Conservation (phyloP, 345 rosid species). For the Laguncularia racemosa region DNA sequence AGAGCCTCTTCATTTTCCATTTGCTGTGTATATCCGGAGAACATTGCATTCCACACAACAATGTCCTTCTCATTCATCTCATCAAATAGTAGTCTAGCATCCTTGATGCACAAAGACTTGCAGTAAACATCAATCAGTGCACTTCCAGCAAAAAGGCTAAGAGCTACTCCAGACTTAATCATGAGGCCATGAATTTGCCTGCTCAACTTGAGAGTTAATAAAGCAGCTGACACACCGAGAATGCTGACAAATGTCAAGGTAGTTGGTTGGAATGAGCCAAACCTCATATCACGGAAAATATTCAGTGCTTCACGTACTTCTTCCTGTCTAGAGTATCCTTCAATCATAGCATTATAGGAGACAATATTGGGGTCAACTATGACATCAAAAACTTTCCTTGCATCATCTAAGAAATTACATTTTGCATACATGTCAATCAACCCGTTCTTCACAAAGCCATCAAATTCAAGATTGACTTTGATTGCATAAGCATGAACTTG, state of each 20-base stretch:
- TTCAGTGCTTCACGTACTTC: constrained; percentile 42
- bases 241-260: constrained; percentile 70
- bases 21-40: constrained; percentile 56
- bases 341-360: constrained; percentile 63
- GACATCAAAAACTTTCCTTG: constrained; percentile 45
- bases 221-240: constrained; percentile 51
- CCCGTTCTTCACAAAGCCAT: constrained; percentile 50
- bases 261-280: constrained; percentile 35
- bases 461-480: constrained; percentile 49
- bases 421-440: constrained; percentile 74
- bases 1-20: constrained; percentile 58
- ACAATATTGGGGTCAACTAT: constrained; percentile 37
- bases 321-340: constrained; percentile 65
- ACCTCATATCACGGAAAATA: constrained; percentile 56
- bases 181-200: constrained; percentile 64
- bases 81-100: constrained; percentile 58
- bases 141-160: constrained; percentile 46
- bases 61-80: constrained; percentile 59
- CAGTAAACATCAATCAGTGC: constrained; percentile 63
- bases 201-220: constrained; percentile 38
- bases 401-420: constrained; percentile 43
- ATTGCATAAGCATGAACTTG: constrained; percentile 59
- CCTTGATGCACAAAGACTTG: constrained; percentile 38
- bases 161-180: constrained; percentile 41
- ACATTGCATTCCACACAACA: constrained; percentile 76